Base-by-base conservation (phyloP, 495 filamentous ascomycete genomes). In the Tuber borchii region DNA sequence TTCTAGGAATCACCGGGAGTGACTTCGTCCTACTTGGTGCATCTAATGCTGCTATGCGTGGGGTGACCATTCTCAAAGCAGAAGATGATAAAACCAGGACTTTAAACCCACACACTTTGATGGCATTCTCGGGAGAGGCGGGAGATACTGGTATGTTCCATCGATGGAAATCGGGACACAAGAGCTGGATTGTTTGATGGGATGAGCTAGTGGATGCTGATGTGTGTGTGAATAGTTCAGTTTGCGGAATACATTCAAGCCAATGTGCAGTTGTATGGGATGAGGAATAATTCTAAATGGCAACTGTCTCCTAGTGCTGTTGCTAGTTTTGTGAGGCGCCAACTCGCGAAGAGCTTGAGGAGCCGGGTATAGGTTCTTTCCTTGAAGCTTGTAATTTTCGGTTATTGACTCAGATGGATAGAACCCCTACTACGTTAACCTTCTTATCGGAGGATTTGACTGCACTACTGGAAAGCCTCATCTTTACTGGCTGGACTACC, bases 231-330 rank as follows among this genome's bases (percentile, higher is more conserved):
- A 69, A 78, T 84, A 97, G 95, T 98, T 71, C 95, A 99, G 90
- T 99, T 99, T 84, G 93, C 95, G 82, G 95, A 99, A 87, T 98
- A 93, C 86, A 94, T 98, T 86, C 94, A 97, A 89, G 96, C 95
- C 78, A 98, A 99, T 83, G 91, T 96, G 82, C 92, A 95, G 85
- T 91, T 99, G 83, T 99, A 99, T 85, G 93, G 92, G 78, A 99
- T 97, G 94, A 93, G 95, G 77, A 98, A 98, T 83, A 91, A 93
- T 81, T 91, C 91, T 81, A 93, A 97, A 80, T 81, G 78, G 78
- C 82, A 83, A 71, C 89, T 99, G 70, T 91, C 92, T 51, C 94
- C 95, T 20, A 89, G 91, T 40, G 95, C 94, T 19, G 90, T 97
- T 44, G 92, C 93, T 70, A 91, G 90, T 86, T 98, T 97, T 82